Percentiles rank a stretch among this genome's conserved stretches.
Conservation (phyloP, 371 early-diverging fungal species). For the Mucor saturninus region DNA sequence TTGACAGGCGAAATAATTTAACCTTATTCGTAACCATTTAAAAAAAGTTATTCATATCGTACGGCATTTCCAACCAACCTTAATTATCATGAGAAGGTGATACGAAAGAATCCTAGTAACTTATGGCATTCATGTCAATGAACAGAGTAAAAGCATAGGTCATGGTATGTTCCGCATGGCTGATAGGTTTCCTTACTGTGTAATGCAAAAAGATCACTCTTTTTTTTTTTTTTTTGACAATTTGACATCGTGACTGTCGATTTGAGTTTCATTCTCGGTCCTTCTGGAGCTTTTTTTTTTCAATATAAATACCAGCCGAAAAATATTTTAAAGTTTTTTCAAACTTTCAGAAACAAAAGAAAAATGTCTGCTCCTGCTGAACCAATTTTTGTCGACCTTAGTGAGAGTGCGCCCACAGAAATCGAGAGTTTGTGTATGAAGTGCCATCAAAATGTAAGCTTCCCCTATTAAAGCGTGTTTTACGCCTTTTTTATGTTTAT, state of each 20-base stretch:
- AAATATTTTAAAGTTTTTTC: conserved; percentile 9
- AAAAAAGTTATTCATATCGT: no score
- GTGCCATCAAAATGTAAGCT: conserved; percentile 81
- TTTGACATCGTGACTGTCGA: conserved; percentile 11
- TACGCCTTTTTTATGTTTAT: background rate
- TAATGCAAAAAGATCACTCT: no score
- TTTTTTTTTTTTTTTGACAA: background rate
- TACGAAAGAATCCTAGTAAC: no score
- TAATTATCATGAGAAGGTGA: no score
- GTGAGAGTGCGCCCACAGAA: conserved; percentile 72
- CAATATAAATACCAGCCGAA: background rate
- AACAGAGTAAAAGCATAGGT: no score
- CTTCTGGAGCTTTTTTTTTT: conserved; percentile 2
- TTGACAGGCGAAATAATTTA: no score
- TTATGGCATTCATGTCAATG: no score
- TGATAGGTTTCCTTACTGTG: no score
- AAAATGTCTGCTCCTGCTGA: conserved; percentile 35
- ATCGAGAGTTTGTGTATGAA: conserved; percentile 93
- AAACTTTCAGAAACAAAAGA: background rate
- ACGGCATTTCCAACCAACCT: no score
- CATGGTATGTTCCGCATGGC: no score
- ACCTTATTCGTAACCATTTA: no score
- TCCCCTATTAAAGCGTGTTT: background rate
- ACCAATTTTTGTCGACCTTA: conserved; percentile 75
- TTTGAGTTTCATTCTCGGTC: conserved; percentile 13